phyloP scores from a whole-genome alignment of 2,329 filamentous ascomycete genomes.

The Phialocephala subalpina region DNA sequence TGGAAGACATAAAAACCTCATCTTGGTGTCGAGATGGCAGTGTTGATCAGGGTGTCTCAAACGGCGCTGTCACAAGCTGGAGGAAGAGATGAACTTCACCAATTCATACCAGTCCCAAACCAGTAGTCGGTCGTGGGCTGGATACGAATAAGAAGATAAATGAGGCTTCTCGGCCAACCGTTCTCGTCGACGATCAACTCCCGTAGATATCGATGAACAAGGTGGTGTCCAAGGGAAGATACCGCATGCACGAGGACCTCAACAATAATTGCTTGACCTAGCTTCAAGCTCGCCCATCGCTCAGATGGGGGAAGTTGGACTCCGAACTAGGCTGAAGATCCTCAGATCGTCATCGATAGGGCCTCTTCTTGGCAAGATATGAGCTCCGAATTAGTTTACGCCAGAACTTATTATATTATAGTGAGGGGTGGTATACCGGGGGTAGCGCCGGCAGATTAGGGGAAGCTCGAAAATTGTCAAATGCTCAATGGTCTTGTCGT shows the following conservation, averaged over 20 bases:
- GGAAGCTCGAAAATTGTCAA: neutral
- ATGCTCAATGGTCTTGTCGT: too few species aligned
- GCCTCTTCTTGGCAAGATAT: neutral
- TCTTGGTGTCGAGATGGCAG: slow-evolving; percentile 38
- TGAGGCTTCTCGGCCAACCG: neutral
- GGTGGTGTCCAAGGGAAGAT: neutral
- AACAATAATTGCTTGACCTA: neutral
- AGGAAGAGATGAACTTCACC: neutral
- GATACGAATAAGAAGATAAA: neutral
- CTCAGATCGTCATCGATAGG: slow-evolving; percentile 12
- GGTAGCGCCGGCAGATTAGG: slow-evolving; percentile 1
- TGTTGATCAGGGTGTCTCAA: neutral
- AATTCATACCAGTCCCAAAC: neutral
- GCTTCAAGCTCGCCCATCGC: neutral
- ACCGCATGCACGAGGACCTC: neutral
- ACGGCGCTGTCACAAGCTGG: neutral
- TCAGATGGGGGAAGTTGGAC: neutral
- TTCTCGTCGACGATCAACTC: neutral
- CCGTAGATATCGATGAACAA: neutral
- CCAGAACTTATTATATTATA: neutral
- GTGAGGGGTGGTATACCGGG: neutral
- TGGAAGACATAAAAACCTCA: slow-evolving; percentile 65
- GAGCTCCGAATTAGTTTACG: neutral
- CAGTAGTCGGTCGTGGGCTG: too few species aligned
- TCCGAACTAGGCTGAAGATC: slow-evolving; percentile 7